Percentiles rank a stretch among this genome's conserved stretches.
These are phyloP conservation scores for Plasmodium coatneyi DNA, from an alignment of 169 alveolate genomes.

Conservation along the genomic window DNA sequence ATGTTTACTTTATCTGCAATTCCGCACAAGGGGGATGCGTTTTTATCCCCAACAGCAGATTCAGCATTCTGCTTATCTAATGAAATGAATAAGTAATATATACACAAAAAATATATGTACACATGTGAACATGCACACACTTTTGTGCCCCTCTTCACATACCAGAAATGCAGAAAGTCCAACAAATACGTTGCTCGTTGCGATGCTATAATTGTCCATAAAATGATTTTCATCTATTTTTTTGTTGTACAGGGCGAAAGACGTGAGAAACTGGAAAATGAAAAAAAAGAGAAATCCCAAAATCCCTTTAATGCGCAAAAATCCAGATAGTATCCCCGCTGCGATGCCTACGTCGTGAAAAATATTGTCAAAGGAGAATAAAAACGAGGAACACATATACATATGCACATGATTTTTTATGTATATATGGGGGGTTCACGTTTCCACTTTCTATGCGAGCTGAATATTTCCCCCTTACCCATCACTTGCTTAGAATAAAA, in stretches of 20 bases:
- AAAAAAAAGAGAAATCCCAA: constrained; percentile 69
- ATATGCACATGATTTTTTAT: constrained; percentile 4
- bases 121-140: neutral
- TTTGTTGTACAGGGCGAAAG: constrained; percentile 51
- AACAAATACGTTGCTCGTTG: constrained; percentile 52
- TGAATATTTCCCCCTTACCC: constrained; percentile 9
- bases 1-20: neutral
- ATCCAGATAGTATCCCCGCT: constrained; percentile 62
- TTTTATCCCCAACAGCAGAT: neutral
- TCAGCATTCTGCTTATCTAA: neutral
- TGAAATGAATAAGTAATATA: neutral
- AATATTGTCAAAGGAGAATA: neutral
- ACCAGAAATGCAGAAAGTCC: constrained; percentile 75
- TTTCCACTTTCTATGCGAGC: neutral
- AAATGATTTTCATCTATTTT: constrained; percentile 73
- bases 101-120: neutral
- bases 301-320: constrained; percentile 42
- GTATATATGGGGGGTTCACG: neutral
- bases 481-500: constrained; percentile 67
- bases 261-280: constrained; percentile 41
- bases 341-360: constrained; percentile 41
- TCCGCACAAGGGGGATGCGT: neutral
- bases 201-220: constrained; percentile 63
- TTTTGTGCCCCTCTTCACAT: neutral
- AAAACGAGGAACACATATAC: neutral